Evolutionary conservation across 257 asterid species (phyloP).

Genomic region (Agastache rugosa): DNA sequence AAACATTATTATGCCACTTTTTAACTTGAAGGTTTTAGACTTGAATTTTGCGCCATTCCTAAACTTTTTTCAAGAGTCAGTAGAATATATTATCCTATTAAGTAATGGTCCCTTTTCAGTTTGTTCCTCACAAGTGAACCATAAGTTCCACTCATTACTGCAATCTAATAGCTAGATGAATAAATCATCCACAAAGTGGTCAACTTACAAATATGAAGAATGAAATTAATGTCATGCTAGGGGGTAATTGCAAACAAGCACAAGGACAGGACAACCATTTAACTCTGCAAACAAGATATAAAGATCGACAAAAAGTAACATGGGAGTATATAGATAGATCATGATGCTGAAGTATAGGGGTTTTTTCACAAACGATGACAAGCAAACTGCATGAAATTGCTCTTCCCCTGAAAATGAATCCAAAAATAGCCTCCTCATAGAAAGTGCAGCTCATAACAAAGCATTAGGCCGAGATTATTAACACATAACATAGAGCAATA

Average conservation of each 20-base stretch:
- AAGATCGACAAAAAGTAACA: neutral
- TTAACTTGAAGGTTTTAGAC: neutral
- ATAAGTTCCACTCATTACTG: neutral
- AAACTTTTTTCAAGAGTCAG: neutral
- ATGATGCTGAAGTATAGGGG: conserved; percentile 6
- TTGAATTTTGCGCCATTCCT: neutral
- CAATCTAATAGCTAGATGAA: conserved; percentile 4
- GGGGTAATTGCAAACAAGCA: neutral
- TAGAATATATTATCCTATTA: conserved; percentile 18
- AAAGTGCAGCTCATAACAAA: neutral
- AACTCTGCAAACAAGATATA: neutral
- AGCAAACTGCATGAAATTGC: neutral
- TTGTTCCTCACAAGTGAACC: neutral
- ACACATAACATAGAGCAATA: neutral
- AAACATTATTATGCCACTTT: neutral
- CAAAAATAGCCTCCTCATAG: conserved; percentile 1
- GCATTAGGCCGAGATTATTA: neutral
- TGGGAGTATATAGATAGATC: neutral
- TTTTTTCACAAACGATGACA: neutral
- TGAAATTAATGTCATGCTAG: neutral
- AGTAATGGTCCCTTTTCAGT: conserved; percentile 2
- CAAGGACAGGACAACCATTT: neutral
- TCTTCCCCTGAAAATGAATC: neutral
- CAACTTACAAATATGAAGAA: too few relatives aligned
- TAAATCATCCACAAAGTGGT: conserved; percentile 21